Evolutionary conservation across 257 asterid genomes (phyloP), one percentile per base, ranked within the genome.

Genomic region (Coffea canephora): DNA sequence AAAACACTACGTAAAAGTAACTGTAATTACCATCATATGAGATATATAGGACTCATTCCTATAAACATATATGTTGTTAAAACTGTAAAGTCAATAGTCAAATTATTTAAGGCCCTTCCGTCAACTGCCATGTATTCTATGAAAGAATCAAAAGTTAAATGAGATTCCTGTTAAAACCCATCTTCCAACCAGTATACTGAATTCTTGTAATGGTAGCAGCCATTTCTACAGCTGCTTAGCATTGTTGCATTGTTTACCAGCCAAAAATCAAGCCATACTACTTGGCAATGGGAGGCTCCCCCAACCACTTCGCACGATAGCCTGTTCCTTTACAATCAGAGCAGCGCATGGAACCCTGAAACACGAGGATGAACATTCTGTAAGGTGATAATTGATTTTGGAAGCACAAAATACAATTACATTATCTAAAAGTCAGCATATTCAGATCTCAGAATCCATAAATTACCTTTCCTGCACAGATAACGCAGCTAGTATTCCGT

Each of bases 271-370:
- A n/a, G 78, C 73, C 41, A 59, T 61, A 80, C 91, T 89, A 84
- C 79, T 87, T 79, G 82, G 89, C 62, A 82, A 84, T 78, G 6
- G 95, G 97, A 79, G 95, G 94, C 70, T 91, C 84, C 66, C 86
- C 94, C 75, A 93, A 88, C 98, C 98, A 94, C 88, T 93, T 94
- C 15, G 98, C 98, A 48, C 98, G 97, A 71, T 74, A 90, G 64
- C 98, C 98, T 43, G 98, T 93, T 71, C 98, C 98, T 88, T 91
- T 94, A 85, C 98, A 94, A 68, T 90, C 92, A 0, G 90, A 81
- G 84, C 98, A 94, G 81, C 93, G 77, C 4, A 87, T 87, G 31
- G 92, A 90, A 74, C 98, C 98, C 98, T 94, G 73, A 61, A 79
- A 69, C 41, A 82, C 69, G 46, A 50, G 48, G n/a, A 16, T 4